Evolutionary conservation across 495 filamentous ascomycete genomes (phyloP), one percentile per base, ranked within the genome.

Genomic region (Bacidia gigantensis): DNA sequence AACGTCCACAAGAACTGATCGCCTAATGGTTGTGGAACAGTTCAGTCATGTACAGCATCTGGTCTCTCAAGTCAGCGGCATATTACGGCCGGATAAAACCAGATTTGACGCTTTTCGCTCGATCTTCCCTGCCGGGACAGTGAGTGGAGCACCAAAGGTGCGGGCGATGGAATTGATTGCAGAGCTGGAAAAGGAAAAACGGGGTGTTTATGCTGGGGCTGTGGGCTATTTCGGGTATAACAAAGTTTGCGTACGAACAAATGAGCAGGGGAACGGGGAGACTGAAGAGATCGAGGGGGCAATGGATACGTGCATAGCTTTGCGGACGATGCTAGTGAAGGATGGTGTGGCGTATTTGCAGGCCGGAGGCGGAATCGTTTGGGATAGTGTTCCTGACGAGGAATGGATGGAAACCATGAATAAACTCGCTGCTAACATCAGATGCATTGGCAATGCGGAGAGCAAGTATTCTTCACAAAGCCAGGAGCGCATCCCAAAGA

Each of bases 251-350:
- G 25, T 5, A 26, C 44, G 14, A 3, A 21, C 44, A 2, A 68
- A 75, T 25, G 57, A 56, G 9, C 56, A 65, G 3, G 69, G 67
- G 0, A 62, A 62, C 3, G 38, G 1, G 25, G 25, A 32, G 18
- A 26, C 47, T 17, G 25, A 50, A 25, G 68, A 69, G 29, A 62
- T 56, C 24, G 81, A 89, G 50, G 92, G 93, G 9, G 87, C 86
- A 11, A 97, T 98, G 92, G 92, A 98, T 64, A 96, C 90, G 1
- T 96, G 89, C 65, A 98, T 98, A 67, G 92, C 92, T n/a, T 71
- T 98, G 53, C 77, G 92, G 38, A 98, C 92, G 9, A 98, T 98
- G 92, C 58, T 95, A 62, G 74, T 92, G 43, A 97, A 97, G 70
- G 84, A 93, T 51, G 85, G 83, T 0, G 72, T 89, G 38, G 90